These are phyloP conservation scores for Gossypium stocksii DNA, from an alignment of 345 rosid species.

Conservation along the genomic window DNA sequence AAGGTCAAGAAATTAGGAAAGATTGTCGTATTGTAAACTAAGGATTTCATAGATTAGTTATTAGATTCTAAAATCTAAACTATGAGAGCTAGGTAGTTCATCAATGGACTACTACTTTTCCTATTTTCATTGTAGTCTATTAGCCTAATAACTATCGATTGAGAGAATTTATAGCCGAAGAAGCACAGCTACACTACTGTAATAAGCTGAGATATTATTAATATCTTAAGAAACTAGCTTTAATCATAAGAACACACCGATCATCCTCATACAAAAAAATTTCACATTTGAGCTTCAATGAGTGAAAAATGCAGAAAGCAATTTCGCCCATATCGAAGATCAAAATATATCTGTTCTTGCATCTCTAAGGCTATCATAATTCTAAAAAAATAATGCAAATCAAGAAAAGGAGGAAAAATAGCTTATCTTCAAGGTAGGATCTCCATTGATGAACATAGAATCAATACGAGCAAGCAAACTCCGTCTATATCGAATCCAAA, in stretches of 20 bases:
- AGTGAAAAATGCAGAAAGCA: background rate
- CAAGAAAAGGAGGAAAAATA: background rate
- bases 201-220: background rate
- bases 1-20: slow-evolving; percentile 47
- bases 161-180: background rate
- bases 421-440: background rate
- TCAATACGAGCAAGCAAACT: background rate
- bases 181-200: background rate
- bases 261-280: background rate
- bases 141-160: background rate
- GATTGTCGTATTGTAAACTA: slow-evolving; percentile 41
- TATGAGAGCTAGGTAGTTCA: slow-evolving; percentile 12
- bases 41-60: slow-evolving; percentile 10
- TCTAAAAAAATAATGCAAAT: background rate
- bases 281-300: background rate
- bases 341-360: background rate
- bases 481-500: background rate
- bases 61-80: background rate
- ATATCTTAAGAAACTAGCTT: background rate
- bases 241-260: background rate
- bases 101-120: background rate
- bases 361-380: background rate
- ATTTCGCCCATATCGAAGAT: background rate
- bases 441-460: background rate
- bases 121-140: background rate